Conservation (phyloP, 73 alveolate species). For the Paramecium biaurelia region DNA sequence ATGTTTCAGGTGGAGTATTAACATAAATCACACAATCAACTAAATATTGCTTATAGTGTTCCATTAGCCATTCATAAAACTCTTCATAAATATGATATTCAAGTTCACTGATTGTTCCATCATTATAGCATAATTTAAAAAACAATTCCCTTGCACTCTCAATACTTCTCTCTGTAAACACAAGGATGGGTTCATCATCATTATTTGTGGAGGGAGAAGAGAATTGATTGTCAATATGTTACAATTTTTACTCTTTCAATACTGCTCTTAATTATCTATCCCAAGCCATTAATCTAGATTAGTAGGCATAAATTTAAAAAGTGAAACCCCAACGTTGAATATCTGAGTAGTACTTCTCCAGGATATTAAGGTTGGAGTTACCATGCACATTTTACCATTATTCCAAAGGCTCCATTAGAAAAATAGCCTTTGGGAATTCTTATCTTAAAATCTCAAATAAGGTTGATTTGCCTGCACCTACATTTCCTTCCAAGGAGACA, state of each 20-base stretch:
- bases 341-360: constrained; percentile 33
- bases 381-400: background rate
- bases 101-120: background rate
- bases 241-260: background rate
- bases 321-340: constrained; percentile 37
- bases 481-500: constrained; percentile 32
- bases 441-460: background rate
- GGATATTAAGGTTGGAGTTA: background rate
- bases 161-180: constrained; percentile 16
- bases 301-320: constrained; percentile 35
- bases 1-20: constrained; percentile 32
- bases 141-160: constrained; percentile 38
- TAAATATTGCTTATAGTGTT: background rate
- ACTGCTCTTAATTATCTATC: background rate
- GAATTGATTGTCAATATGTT: background rate
- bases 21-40: constrained; percentile 40
- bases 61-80: constrained; percentile 34
- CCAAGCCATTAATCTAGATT: constrained; percentile 40
- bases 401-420: constrained; percentile 31
- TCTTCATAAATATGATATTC: constrained; percentile 26
- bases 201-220: background rate
- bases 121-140: background rate
- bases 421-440: background rate
- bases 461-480: constrained; percentile 47
- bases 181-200: background rate